These are phyloP conservation scores for Trichoderma sp. DNA, from an alignment of 2,329 filamentous ascomycete genomes.

Conservation along the genomic window DNA sequence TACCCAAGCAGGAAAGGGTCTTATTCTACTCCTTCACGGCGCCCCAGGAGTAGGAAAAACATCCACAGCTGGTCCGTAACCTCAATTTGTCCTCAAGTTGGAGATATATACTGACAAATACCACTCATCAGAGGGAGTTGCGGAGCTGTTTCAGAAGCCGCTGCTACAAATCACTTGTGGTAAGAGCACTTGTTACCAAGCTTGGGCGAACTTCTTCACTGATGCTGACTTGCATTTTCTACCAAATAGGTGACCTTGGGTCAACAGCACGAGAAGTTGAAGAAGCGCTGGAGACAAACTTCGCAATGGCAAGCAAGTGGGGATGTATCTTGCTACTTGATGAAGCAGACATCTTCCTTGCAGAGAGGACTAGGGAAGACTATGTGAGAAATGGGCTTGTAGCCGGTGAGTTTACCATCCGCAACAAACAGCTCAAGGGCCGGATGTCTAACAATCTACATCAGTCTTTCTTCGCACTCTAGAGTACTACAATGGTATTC, in stretches of 20 bases:
- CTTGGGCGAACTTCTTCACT: background rate
- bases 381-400: conserved; percentile 34
- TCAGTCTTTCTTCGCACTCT: conserved; percentile 36
- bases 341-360: conserved; percentile 30
- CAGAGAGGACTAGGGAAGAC: conserved; percentile 23
- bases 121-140: conserved; percentile 16
- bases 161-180: conserved; percentile 27
- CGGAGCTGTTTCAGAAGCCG: conserved; percentile 25
- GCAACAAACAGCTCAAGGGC: background rate
- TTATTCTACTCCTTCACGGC: conserved; percentile 34
- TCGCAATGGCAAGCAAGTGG: conserved; percentile 28
- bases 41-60: conserved; percentile 35
- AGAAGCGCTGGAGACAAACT: conserved; percentile 36
- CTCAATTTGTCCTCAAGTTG: background rate
- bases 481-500: conserved; percentile 37
- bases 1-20: conserved; percentile 23
- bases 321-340: conserved; percentile 29
- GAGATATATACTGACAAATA: background rate
- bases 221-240: conserved; percentile 24
- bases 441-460: too few relatives aligned
- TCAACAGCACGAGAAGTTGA: background rate
- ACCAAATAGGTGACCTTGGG: conserved; percentile 16
- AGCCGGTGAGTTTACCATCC: conserved; percentile 20
- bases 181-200: background rate
- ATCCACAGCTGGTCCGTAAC: conserved; percentile 25